Conservation (phyloP, 164 flowering plant species). For the Santalum album region DNA sequence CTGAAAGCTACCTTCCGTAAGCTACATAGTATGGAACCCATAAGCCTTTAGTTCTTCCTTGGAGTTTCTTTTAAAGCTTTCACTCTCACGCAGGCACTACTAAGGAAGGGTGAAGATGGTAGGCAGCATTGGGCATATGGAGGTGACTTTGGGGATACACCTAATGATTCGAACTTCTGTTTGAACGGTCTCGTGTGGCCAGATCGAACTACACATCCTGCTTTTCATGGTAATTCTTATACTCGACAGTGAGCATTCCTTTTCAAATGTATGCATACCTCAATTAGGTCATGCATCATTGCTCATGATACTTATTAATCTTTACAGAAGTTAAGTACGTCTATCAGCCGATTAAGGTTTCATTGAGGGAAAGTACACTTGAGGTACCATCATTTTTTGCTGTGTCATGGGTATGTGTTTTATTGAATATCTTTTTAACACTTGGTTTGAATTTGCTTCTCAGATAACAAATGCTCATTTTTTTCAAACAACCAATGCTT, state of each 20-base stretch:
- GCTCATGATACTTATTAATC: conserved; percentile 6
- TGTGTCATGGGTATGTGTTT: neutral
- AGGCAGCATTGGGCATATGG: conserved; percentile 92
- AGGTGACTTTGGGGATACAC: conserved; percentile 93
- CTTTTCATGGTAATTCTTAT: conserved; percentile 53
- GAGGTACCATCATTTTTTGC: conserved; percentile 39
- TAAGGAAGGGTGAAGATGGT: conserved; percentile 59
- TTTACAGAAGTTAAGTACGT: conserved; percentile 84
- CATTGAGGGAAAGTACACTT: conserved; percentile 31
- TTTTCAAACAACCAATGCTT: conserved; percentile 48
- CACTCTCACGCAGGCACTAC: conserved; percentile 44
- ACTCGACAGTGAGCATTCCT: neutral
- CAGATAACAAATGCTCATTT: conserved; percentile 66
- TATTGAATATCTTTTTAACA: neutral
- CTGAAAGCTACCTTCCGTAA: neutral
- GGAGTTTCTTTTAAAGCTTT: neutral
- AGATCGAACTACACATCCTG: conserved; percentile 94
- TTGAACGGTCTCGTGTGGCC: conserved; percentile 87
- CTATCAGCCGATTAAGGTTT: conserved; percentile 81
- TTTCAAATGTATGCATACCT: neutral
- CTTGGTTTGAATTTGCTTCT: conserved; percentile 11
- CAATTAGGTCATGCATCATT: neutral
- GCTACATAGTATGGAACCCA: neutral
- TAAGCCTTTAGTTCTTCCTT: neutral
- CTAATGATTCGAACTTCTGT: conserved; percentile 91